Base-by-base conservation (phyloP, 1,284 basidiomycete species). In the Pyrrhoderma lamaoense region DNA sequence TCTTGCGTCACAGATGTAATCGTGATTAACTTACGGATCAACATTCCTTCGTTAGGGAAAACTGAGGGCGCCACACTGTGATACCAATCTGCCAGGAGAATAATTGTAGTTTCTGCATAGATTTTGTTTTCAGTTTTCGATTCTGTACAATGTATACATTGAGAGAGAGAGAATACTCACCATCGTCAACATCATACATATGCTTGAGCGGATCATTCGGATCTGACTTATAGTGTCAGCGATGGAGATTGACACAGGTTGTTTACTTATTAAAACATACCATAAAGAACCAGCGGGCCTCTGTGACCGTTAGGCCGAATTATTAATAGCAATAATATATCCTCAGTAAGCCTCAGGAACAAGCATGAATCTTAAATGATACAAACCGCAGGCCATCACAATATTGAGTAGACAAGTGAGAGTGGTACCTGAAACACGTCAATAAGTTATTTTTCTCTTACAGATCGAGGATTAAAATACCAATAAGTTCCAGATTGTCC, bases 111-210 rank as follows among this genome's bases (percentile, higher is more conserved):
- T 25, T 52, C 51, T 52, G 40, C 44, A 23, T 18, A 35, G 21
- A 22, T 34, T 25, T 11, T 31, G 11, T 31, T 31, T 5, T 31
- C 11, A 31, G 27, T n/a, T n/a, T n/a, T n/a, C n/a, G n/a, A n/a
- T n/a, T n/a, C 18, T 47, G 22, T n/a, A 47, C 21, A 16, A 21
- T 9, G 19, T 8, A 3, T 2, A 36, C 45, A 14, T 13, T 21
- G 16, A 37, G 9, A 16, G 16, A 13, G 7, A 39, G 3, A 13
- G 39, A 9, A 13, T 2, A 43, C 54, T 44, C 36, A 69, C 67
- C 68, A 53, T 74, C 62, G 48, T 74, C 73, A 34, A 71, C 61
- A 57, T 74, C 72, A 49, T 74, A 75, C 18, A 67, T 52, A 50
- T 53, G 18, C 3, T 46, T 56, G 48, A 65, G 62, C 1, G 71